phyloP scores from a whole-genome alignment of 2,329 filamentous ascomycete species.

The Decorospora gaudefroyi region DNA sequence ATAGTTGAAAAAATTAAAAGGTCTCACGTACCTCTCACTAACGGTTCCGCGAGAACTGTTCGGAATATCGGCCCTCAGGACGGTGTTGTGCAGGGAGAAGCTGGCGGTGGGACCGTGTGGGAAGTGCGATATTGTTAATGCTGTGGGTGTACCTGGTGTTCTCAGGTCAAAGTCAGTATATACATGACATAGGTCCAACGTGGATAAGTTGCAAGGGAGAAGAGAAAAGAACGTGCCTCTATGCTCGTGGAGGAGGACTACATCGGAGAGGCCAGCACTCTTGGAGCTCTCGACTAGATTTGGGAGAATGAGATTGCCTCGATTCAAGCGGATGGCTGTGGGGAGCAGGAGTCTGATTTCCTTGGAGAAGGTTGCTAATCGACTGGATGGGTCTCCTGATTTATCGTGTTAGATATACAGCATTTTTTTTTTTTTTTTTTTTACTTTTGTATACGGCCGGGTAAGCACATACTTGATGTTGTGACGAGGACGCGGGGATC shows the following conservation, averaged over 20 bases:
- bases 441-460: conserved; percentile 52
- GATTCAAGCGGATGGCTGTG: conserved; percentile 84
- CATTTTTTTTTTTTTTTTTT: accelerated
- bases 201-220: too few relatives aligned
- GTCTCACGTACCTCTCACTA: conserved; percentile 82
- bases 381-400: conserved; percentile 28
- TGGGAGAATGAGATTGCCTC: conserved; percentile 85
- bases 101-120: conserved; percentile 86
- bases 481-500: conserved; percentile 89
- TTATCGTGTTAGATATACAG: not conserved
- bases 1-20: too few relatives aligned
- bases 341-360: conserved; percentile 84
- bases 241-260: conserved; percentile 79
- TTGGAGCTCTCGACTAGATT: conserved; percentile 84
- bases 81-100: conserved; percentile 90
- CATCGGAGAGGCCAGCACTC: conserved; percentile 77
- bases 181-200: too few relatives aligned
- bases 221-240: too few relatives aligned
- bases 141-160: conserved; percentile 82
- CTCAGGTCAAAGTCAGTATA: too few relatives aligned
- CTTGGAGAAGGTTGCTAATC: conserved; percentile 88
- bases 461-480: too few relatives aligned
- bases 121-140: conserved; percentile 82
- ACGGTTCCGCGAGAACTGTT: conserved; percentile 85
- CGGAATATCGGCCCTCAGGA: conserved; percentile 89